phyloP scores from a whole-genome alignment of 129 eudicot genomes.

The Daucus carota region DH1_v3.0 NC_030388.2:1606501-1607000 shows the following conservation, averaged over 20 bases:
- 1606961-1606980: neutral
- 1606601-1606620: no score
- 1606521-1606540: no score
- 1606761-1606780: no score
- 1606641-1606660: conserved; percentile 6
- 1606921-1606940: neutral
- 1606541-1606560: no score
- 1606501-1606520: no score
- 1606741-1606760: no score
- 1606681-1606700: neutral
- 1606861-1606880: neutral
- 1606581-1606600: no score
- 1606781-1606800: no score
- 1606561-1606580: no score
- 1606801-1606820: neutral
- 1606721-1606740: neutral
- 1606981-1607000: neutral
- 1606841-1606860: neutral
- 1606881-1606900: no score
- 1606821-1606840: neutral
- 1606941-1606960: no score
- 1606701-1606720: neutral
- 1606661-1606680: neutral
- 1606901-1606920: neutral
- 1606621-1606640: neutral